phyloP scores from a whole-genome alignment of 805 yeast species.

The Spathaspora boniae region DNA sequence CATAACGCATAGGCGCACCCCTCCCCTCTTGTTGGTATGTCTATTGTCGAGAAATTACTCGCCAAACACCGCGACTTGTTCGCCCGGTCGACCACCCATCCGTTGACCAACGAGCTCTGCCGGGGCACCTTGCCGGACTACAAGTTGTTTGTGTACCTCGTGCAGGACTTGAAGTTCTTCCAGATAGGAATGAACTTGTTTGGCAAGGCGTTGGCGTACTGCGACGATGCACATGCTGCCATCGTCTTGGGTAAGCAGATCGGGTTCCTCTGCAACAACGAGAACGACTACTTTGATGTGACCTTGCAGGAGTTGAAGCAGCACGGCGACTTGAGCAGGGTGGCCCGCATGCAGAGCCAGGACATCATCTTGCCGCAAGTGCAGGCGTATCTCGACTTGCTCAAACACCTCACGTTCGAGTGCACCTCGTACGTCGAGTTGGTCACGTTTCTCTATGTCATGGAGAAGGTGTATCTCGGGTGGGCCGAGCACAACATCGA shows the following conservation, averaged over 20 bases:
- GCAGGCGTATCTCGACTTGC: constrained; percentile 30
- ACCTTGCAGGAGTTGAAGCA: constrained; percentile 21
- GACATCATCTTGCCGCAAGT: constrained; percentile 31
- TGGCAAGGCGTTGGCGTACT: constrained; percentile 41
- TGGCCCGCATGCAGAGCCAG: constrained; percentile 16
- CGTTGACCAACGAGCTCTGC: constrained; percentile 44
- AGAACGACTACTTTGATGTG: constrained; percentile 43
- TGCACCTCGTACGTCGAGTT: constrained; percentile 36
- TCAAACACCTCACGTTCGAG: constrained; percentile 26
- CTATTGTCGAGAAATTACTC: constrained; percentile 12
- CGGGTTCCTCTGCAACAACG: constrained; percentile 47
- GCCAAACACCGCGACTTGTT: constrained; percentile 15
- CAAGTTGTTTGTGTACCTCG: constrained; percentile 41
- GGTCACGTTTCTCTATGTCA: constrained; percentile 41
- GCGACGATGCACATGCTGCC: constrained; percentile 37
- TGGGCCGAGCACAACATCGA: constrained; percentile 44
- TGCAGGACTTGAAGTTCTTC: constrained; percentile 49
- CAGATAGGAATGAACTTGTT: constrained; percentile 39
- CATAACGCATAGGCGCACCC: not conserved
- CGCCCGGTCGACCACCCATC: constrained; percentile 33
- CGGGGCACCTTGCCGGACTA: constrained; percentile 42
- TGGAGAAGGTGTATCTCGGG: constrained; percentile 49
- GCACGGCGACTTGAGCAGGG: constrained; percentile 8
- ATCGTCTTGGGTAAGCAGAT: constrained; percentile 45
- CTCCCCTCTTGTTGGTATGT: not conserved